Base-by-base conservation (phyloP, 768 basidiomycete species). In the Russula foetens region DNA sequence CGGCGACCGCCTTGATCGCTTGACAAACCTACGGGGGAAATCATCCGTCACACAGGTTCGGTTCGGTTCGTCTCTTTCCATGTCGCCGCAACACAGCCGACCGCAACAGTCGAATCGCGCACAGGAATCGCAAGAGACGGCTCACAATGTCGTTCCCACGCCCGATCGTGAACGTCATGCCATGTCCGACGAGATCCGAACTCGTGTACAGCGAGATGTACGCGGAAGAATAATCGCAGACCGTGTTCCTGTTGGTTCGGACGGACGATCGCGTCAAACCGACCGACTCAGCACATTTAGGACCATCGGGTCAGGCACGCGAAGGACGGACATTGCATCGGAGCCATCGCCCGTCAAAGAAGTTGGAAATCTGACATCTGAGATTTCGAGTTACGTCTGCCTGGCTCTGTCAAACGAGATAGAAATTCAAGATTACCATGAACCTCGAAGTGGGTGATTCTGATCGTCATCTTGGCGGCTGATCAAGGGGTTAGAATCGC, bases 181-280 rank as follows among this genome's bases (percentile, higher is more conserved):
- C 92, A 67, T 92, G 84, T n/a, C 94, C 92, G 50, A 85, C 79
- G 46, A 95, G 83, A 53, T 84, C 79, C 5, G 75, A 68, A 24
- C 84, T 78, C n/a, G 90, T 95, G 63, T 81, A 74, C 58, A 98
- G 77, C 24, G 84, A 81, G 47, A 97, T 79, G 71, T 97, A 97
- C 6, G 95, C 95, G 2, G 93, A 90, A 2, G 92, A 94, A 74
- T 97, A 97, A 75, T 97, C 95, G 74, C 93, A 96, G 58, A 92
- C 91, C 33, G 89, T 88, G 73, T 97, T 96, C 92, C 90, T 92
- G 62, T 29, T 59, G 26, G 28, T 28, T 47, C n/a, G 43, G 49
- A 21, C n/a, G n/a, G n/a, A n/a, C n/a, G n/a, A n/a, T n/a, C n/a
- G n/a, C n/a, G n/a, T n/a, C n/a, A n/a, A n/a, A n/a, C n/a, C n/a